phyloP scores from a whole-genome alignment of 2,329 filamentous ascomycete genomes.

The Ascochyta koolunga region DNA sequence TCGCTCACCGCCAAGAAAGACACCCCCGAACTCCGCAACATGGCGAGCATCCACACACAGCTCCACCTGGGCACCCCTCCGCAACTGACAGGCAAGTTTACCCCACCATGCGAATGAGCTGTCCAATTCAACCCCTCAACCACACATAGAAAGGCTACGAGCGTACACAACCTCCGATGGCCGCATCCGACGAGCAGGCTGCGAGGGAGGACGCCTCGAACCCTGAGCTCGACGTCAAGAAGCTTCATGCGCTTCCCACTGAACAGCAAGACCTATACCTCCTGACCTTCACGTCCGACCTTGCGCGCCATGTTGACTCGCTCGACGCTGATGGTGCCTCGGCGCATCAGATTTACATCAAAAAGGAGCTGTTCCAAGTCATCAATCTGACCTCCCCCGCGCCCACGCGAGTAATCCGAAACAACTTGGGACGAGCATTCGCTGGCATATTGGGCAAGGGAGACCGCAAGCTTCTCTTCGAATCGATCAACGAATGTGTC shows the following conservation, averaged over 20 bases:
- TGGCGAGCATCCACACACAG: slow-evolving; percentile 16
- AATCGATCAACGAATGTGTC: slow-evolving; percentile 89
- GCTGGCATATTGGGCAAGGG: slow-evolving; percentile 82
- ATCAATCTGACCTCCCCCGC: slow-evolving; percentile 80
- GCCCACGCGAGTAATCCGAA: slow-evolving; percentile 86
- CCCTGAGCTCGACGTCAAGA: slow-evolving; percentile 85
- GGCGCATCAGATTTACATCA: slow-evolving; percentile 87
- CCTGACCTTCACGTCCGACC: slow-evolving; percentile 82
- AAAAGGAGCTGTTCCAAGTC: slow-evolving; percentile 93
- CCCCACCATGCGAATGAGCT: slow-evolving; percentile 32
- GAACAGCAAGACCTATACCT: slow-evolving; percentile 97
- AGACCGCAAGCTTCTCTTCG: slow-evolving; percentile 89
- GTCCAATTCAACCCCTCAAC: slow-evolving; percentile 6
- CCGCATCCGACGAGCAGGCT: slow-evolving; percentile 32
- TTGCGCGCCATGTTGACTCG: slow-evolving; percentile 78
- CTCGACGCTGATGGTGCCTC: slow-evolving; percentile 81
- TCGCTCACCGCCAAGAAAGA: slow-evolving; percentile 31
- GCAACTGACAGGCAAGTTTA: slow-evolving; percentile 22
- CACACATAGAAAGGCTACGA: slow-evolving; percentile 15
- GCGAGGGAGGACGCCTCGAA: slow-evolving; percentile 55
- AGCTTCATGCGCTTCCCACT: slow-evolving; percentile 84
- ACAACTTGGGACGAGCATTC: slow-evolving; percentile 85
- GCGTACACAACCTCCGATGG: slow-evolving; percentile 30
- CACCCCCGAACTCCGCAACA: slow-evolving; percentile 32
- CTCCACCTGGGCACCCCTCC: slow-evolving; percentile 21